phyloP scores from a whole-genome alignment of 805 yeast genomes.

The Nakazawaea peltata region DNA sequence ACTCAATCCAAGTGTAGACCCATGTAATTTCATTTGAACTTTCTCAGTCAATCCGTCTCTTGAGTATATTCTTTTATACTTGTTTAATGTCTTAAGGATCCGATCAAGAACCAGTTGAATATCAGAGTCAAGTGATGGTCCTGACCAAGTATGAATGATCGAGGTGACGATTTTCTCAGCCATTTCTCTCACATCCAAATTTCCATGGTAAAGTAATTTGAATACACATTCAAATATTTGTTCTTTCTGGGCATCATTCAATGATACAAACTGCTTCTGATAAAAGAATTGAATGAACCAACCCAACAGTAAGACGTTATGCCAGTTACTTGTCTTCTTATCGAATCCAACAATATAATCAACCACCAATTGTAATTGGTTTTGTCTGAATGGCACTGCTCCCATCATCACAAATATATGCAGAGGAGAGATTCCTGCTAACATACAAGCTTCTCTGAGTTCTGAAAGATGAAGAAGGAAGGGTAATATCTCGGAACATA shows the following conservation, averaged over 20 bases:
- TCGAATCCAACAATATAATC: constrained; percentile 32
- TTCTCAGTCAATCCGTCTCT: constrained; percentile 27
- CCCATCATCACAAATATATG: constrained; percentile 37
- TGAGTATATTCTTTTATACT: constrained; percentile 15
- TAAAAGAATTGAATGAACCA: constrained; percentile 64
- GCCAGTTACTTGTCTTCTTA: constrained; percentile 33
- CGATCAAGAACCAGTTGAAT: constrained; percentile 31
- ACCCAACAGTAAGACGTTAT: constrained; percentile 61
- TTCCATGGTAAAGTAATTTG: constrained; percentile 48
- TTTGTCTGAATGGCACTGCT: constrained; percentile 34
- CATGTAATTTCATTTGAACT: constrained; percentile 54
- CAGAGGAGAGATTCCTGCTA: constrained; percentile 52
- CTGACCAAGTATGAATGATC: constrained; percentile 59
- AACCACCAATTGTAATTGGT: constrained; percentile 33
- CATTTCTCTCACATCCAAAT: constrained; percentile 66
- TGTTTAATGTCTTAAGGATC: constrained; percentile 35
- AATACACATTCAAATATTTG: constrained; percentile 44
- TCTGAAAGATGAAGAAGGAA: constrained; percentile 55
- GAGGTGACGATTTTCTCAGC: constrained; percentile 75
- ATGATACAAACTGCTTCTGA: constrained; percentile 54
- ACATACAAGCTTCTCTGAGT: constrained; percentile 74
- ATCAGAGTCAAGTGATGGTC: constrained; percentile 30
- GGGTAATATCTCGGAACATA: constrained; percentile 52
- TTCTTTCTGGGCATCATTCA: constrained; percentile 38
- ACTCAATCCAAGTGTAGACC: constrained; percentile 83